Conservation (phyloP, 306 rosid genomes). For the Herpetospermum pedunculosum region DNA sequence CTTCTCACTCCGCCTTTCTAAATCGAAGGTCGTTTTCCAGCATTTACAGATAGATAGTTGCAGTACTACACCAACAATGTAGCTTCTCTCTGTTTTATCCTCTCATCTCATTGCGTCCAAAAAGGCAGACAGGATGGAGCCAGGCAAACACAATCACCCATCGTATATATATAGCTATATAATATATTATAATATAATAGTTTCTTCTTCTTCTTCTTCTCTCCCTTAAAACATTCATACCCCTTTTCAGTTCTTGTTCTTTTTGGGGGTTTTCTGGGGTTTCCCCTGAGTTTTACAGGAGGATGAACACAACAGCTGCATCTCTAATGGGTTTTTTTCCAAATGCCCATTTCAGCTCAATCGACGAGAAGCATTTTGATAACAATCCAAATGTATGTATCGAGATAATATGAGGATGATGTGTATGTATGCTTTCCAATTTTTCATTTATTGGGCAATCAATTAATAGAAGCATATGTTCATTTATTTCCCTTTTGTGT, state of each 20-base stretch:
- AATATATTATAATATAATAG: no score
- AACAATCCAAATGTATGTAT: slow-evolving; percentile 5
- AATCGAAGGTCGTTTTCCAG: slow-evolving; percentile 49
- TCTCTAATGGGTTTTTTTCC: slow-evolving; percentile 15
- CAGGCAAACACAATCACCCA: slow-evolving; percentile 35
- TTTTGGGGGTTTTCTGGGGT: slow-evolving; percentile 4
- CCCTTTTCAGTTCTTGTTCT: slow-evolving; percentile 12
- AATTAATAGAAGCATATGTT: slow-evolving; percentile 7
- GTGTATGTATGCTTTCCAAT: slow-evolving; percentile 8
- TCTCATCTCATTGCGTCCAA: slow-evolving; percentile 42
- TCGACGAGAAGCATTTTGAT: slow-evolving; percentile 12
- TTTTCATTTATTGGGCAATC: slow-evolving; percentile 5
- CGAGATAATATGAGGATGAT: slow-evolving; percentile 10
- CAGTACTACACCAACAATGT: slow-evolving; percentile 59
- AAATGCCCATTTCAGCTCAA: slow-evolving; percentile 14
- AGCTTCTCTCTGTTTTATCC: slow-evolving; percentile 41
- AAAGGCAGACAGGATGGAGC: slow-evolving; percentile 52
- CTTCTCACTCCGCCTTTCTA: slow-evolving; percentile 26
- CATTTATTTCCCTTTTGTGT: background rate
- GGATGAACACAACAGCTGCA: slow-evolving; percentile 15
- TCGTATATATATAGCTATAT: slow-evolving; percentile 10
- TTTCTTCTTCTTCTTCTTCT: background rate
- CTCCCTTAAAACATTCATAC: slow-evolving; percentile 3
- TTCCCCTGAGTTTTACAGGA: background rate
- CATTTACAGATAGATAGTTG: slow-evolving; percentile 31